Evolutionary conservation across 768 basidiomycete species (phyloP).

Genomic region (Leucogyrophana mollusca): DNA sequence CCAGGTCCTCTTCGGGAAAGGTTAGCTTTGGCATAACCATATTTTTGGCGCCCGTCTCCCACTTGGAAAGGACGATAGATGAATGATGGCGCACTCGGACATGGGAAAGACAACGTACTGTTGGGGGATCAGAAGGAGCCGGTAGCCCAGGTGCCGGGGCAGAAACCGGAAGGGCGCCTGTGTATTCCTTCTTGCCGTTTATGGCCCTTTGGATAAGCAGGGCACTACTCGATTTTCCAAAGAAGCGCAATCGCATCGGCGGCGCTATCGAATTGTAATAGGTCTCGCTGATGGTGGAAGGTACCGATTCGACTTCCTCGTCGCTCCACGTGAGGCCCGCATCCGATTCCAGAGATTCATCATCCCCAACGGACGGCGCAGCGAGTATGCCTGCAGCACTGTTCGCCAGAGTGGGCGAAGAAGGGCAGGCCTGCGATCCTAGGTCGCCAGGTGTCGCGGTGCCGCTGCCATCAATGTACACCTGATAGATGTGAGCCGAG

Average conservation of each 20-base stretch:
- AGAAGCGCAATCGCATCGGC: constrained; percentile 23
- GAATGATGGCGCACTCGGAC: constrained; percentile 12
- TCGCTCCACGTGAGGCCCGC: no score
- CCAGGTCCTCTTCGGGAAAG: constrained; percentile 55
- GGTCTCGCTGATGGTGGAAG: constrained; percentile 18
- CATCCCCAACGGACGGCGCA: no score
- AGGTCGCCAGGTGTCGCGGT: constrained; percentile 60
- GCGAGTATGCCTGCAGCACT: no score
- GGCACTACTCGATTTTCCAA: constrained; percentile 42
- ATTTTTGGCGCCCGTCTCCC: constrained; percentile 22
- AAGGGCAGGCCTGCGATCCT: no score
- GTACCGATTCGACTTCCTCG: constrained; percentile 24
- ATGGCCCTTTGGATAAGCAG: constrained; percentile 46
- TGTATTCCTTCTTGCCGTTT: constrained; percentile 57
- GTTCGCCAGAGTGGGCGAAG: no score
- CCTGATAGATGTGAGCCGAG: constrained; percentile 32
- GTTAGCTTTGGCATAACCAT: constrained; percentile 27
- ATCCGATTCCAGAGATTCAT: no score
- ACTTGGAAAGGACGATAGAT: constrained; percentile 13
- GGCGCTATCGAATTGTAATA: constrained; percentile 19
- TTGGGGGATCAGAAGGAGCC: no score
- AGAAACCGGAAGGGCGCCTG: constrained; percentile 37
- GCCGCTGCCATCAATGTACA: constrained; percentile 64
- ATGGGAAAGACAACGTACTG: no score
- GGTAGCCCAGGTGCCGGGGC: no score